Evolutionary conservation across 805 yeast genomes (phyloP).

Genomic region (Hanseniaspora thailandica): DNA sequence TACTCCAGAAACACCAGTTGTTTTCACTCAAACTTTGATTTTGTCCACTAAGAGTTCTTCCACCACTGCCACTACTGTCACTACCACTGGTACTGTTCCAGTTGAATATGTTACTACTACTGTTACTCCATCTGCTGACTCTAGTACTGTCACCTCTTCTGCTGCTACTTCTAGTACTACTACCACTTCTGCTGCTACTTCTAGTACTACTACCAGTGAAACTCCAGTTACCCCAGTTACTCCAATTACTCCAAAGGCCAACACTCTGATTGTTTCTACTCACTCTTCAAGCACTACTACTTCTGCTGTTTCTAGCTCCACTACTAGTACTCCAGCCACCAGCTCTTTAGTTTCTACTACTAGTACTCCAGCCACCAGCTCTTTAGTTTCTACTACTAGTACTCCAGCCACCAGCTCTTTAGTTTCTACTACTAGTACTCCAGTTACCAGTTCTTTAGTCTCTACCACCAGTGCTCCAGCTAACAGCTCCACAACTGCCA

Average conservation of each 20-base stretch:
- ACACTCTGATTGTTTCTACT: conserved; percentile 18
- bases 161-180: conserved; percentile 17
- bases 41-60: conserved; percentile 13
- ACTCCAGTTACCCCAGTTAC: conserved; percentile 7
- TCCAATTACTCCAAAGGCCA: conserved; percentile 5
- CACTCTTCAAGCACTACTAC: conserved; percentile 23
- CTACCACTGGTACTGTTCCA: not conserved
- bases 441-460: not conserved
- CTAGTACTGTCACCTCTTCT: conserved; percentile 15
- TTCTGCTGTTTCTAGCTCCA: conserved; percentile 1
- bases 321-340: not conserved
- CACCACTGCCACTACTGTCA: conserved; percentile 15
- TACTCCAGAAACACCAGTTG: not conserved
- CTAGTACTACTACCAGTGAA: not conserved
- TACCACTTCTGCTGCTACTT: conserved; percentile 14
- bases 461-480: not conserved
- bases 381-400: not conserved
- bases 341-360: not conserved
- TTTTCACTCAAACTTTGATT: conserved; percentile 11
- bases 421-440: not conserved
- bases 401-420: not conserved
- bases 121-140: conserved; percentile 11
- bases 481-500: not conserved
- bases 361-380: not conserved
- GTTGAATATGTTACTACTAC: conserved; percentile 17